Evolutionary conservation across 2,329 filamentous ascomycete species (phyloP).

Genomic region (Epicoccum sorghinum): DNA sequence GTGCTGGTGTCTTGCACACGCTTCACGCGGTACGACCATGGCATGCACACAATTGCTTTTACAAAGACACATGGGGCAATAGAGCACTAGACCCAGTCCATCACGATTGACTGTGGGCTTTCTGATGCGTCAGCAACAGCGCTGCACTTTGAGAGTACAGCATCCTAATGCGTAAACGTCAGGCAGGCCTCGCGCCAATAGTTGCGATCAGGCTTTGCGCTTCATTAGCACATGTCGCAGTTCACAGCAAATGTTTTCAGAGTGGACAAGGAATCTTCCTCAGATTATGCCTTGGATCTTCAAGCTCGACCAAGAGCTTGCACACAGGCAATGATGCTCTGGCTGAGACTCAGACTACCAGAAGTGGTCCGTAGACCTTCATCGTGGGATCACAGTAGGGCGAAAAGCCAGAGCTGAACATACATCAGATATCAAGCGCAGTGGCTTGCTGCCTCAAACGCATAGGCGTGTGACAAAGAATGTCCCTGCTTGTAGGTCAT

Average conservation of each 20-base stretch:
- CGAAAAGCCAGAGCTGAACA: slow-evolving; percentile 10
- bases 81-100: no score
- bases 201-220: neutral
- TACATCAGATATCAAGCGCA: neutral
- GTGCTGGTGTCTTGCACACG: no score
- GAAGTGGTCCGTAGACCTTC: slow-evolving; percentile 47
- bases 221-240: neutral
- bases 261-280: slow-evolving; percentile 8
- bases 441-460: slow-evolving; percentile 17
- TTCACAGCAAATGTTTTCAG: neutral
- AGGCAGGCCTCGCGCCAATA: no score
- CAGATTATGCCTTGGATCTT: slow-evolving; percentile 48
- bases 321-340: slow-evolving; percentile 38
- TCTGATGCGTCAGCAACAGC: no score
- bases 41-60: no score
- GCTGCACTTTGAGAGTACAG: no score
- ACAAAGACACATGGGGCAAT: no score
- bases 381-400: slow-evolving; percentile 29
- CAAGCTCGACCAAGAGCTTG: slow-evolving; percentile 45
- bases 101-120: no score
- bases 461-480: slow-evolving; percentile 38
- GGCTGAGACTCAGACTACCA: slow-evolving; percentile 49
- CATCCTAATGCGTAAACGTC: neutral
- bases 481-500: slow-evolving; percentile 72
- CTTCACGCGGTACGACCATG: no score